Evolutionary conservation across 441 rosid species (phyloP), one percentile per base, ranked within the genome.

Genomic region (Gossypium schwendimanii): DNA sequence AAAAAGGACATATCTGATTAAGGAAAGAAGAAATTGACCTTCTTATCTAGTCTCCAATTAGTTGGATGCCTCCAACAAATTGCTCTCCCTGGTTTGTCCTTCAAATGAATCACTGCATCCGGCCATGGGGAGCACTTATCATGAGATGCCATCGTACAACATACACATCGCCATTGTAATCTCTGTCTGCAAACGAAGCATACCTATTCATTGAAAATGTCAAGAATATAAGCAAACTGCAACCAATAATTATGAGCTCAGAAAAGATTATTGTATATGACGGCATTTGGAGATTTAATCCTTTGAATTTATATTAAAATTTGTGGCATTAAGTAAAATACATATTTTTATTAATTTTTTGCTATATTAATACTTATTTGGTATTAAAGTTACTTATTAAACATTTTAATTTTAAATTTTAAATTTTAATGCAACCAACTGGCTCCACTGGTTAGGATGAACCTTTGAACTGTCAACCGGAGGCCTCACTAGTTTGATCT

Each of bases 11-110:
- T 59, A 73, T 65, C 73, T 73, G 63, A 81, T 72, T 73, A 49
- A 77, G 83, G 80, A 82, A 85, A 87, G 88, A 82, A 82, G 91
- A 87, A 82, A 83, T 83, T 75, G 89, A 94, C 99, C 99, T 92
- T 82, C 75, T 49, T 81, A 80, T 89, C 83, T 69, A 80, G 82
- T 49, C 81, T 83, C 97, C 97, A 94, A 67, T 92, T 66, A 78
- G 87, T 63, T 57, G 86, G 86, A 80, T 94, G 99, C 81, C 94
- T 87, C 99, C 99, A 94, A 80, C 99, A 94, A 80, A 94, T 69
- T 59, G 87, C 97, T 77, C 69, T 82, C 68, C 96, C 88, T 6
- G 87, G 90, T 75, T 81, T 90, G 73, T 79, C 79, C 78, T 80
- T 75, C 70, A 94, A 55, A 83, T 76, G 90, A 87, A 83, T 76